phyloP scores from a whole-genome alignment of 805 yeast species.

The Nakazawaea molendinolei region DNA sequence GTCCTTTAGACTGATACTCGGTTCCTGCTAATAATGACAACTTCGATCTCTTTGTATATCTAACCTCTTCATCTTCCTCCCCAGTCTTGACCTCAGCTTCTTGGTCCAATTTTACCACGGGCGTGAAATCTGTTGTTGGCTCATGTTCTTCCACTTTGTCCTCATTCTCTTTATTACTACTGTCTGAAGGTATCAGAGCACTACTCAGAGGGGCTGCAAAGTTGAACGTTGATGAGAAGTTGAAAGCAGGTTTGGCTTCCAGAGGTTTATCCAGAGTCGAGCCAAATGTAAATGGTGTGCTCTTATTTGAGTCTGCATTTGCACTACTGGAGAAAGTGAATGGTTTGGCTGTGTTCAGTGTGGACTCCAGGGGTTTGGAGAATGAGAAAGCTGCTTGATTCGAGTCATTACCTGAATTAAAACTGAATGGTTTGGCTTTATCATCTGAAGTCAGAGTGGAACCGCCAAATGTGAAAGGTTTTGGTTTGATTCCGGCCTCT shows the following conservation, averaged over 20 bases:
- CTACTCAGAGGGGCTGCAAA: constrained; percentile 16
- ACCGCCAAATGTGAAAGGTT: constrained; percentile 15
- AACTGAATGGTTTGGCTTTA: constrained; percentile 1
- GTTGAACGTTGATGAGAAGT: constrained; percentile 12
- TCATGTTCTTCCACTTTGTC: constrained; percentile 37
- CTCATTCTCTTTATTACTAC: constrained; percentile 17
- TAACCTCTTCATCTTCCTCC: constrained; percentile 70
- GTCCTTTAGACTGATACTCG: constrained; percentile 56
- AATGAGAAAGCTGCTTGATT: neutral
- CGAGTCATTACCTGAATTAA: neutral
- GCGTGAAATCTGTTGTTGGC: constrained; percentile 40
- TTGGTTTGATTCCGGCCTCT: constrained; percentile 12
- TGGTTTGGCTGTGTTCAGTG: constrained; percentile 18
- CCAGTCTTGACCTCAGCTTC: constrained; percentile 63
- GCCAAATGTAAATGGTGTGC: constrained; percentile 14
- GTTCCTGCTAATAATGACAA: constrained; percentile 53
- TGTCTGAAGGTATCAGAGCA: constrained; percentile 1
- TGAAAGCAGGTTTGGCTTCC: constrained; percentile 6
- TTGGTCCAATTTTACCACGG: constrained; percentile 37
- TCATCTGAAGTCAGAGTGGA: neutral
- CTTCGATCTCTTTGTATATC: constrained; percentile 65
- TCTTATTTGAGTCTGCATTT: constrained; percentile 11
- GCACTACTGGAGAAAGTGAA: constrained; percentile 21
- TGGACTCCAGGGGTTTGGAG: neutral
- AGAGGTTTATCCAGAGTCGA: neutral